Evolutionary conservation across 805 yeast genomes (phyloP).

Genomic region (Teunomyces gatunensis): DNA sequence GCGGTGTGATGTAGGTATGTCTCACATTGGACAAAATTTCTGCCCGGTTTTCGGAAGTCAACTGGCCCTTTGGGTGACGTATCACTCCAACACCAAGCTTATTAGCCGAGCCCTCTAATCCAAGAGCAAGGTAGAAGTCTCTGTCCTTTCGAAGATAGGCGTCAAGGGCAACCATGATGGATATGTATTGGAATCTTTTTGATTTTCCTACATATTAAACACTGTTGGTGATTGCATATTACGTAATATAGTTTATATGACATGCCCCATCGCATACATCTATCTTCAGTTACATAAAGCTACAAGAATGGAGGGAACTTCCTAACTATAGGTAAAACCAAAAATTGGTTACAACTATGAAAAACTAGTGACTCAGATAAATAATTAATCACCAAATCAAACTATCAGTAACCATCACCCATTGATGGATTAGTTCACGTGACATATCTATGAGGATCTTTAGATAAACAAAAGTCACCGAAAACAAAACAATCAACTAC

Average conservation of each 20-base stretch:
- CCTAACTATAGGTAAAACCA: too few relatives aligned
- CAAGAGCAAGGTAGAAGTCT: slow-evolving; percentile 68
- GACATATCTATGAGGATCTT: background rate
- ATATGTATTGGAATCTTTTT: background rate
- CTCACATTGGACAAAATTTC: slow-evolving; percentile 83
- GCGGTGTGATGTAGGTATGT: slow-evolving; percentile 94
- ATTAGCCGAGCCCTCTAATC: slow-evolving; percentile 96
- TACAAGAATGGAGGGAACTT: too few relatives aligned
- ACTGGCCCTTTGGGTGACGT: slow-evolving; percentile 63
- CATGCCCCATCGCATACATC: too few relatives aligned
- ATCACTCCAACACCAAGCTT: slow-evolving; percentile 93
- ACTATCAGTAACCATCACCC: too few relatives aligned
- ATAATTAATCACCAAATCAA: too few relatives aligned
- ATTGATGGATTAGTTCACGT: too few relatives aligned
- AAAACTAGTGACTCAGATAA: too few relatives aligned
- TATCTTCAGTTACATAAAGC: too few relatives aligned
- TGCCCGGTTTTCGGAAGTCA: slow-evolving; percentile 59
- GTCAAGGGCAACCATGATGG: slow-evolving; percentile 46
- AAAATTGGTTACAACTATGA: too few relatives aligned
- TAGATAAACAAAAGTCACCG: background rate
- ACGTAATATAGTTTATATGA: too few relatives aligned
- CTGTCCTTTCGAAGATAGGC: slow-evolving; percentile 39
- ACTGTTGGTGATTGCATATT: too few relatives aligned
- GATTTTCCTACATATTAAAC: background rate
- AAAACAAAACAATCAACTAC: slow-evolving; percentile 7